Conservation (phyloP, 1,139 yeast genomes). For the Candida glucosophila region DNA sequence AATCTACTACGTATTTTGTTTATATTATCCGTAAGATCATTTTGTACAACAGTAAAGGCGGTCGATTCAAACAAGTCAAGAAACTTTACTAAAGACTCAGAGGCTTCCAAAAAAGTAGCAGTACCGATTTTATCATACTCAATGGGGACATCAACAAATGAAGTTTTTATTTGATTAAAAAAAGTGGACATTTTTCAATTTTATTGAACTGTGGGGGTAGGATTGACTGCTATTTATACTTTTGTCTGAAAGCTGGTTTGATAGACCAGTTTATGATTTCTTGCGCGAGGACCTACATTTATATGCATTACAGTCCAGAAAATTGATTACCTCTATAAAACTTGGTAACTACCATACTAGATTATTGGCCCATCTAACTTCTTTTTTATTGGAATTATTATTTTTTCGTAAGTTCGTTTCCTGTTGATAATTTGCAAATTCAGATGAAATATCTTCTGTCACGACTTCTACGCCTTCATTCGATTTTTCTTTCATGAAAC, state of each 20-base stretch:
- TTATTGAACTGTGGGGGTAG: too few relatives aligned
- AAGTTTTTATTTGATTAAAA: constrained; percentile 68
- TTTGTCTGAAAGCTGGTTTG: too few relatives aligned
- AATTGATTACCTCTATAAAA: too few relatives aligned
- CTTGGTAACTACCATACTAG: constrained; percentile 51
- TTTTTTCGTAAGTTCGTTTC: neutral
- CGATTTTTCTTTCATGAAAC: constrained; percentile 1
- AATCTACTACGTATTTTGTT: constrained; percentile 62
- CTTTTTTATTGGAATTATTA: constrained; percentile 3
- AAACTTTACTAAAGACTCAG: constrained; percentile 73
- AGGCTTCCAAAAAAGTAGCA: constrained; percentile 69
- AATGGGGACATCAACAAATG: constrained; percentile 70
- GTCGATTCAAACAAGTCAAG: constrained; percentile 81
- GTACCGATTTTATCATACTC: constrained; percentile 61
- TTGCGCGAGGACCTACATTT: too few relatives aligned
- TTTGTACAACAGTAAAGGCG: constrained; percentile 79
- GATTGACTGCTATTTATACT: too few relatives aligned
- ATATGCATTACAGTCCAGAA: too few relatives aligned
- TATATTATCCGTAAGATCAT: constrained; percentile 84
- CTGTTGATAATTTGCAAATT: constrained; percentile 1
- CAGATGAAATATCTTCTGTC: constrained; percentile 5
- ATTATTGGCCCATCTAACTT: constrained; percentile 44
- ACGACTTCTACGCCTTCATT: constrained; percentile 10
- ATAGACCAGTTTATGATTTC: too few relatives aligned
- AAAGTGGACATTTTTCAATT: constrained; percentile 56